Percentiles rank a stretch among this genome's conserved stretches.
Evolutionary conservation across 2,329 filamentous ascomycete genomes (phyloP).

Genomic region (Samsoniella hepiali): DNA sequence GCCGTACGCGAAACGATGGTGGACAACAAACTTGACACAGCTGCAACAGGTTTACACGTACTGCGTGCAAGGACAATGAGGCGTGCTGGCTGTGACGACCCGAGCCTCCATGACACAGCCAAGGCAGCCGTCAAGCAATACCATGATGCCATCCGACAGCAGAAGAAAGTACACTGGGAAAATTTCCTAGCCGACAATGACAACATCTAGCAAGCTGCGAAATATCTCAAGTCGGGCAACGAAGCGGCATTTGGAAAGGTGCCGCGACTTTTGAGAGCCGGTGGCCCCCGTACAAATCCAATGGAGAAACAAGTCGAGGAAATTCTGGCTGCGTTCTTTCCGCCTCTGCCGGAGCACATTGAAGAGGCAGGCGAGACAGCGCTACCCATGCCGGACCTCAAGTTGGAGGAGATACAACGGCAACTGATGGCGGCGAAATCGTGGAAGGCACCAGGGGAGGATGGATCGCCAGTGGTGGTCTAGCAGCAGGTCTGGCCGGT

Average conservation of each 20-base stretch:
- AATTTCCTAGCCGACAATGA: conserved; percentile 28
- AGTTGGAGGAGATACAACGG: conserved; percentile 24
- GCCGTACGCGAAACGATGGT: conserved; percentile 30
- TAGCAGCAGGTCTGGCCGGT: conserved; percentile 22
- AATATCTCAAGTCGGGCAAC: conserved; percentile 26
- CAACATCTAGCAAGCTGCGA: conserved; percentile 31
- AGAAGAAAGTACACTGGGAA: conserved; percentile 26
- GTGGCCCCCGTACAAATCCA: conserved; percentile 22
- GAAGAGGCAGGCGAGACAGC: conserved; percentile 18
- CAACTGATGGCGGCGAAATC: conserved; percentile 23
- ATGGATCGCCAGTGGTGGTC: conserved; percentile 22
- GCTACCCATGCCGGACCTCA: conserved; percentile 21
- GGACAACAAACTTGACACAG: conserved; percentile 28
- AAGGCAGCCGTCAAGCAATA: conserved; percentile 26
- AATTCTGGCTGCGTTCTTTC: conserved; percentile 23
- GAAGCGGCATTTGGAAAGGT: conserved; percentile 26
- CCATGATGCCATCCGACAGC: conserved; percentile 23
- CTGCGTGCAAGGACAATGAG: conserved; percentile 25
- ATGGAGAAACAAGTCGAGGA: conserved; percentile 23
- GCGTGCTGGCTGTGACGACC: conserved; percentile 18
- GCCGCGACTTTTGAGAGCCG: conserved; percentile 24
- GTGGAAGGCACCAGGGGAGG: conserved; percentile 26
- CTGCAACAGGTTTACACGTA: conserved; percentile 28
- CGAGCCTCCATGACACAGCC: conserved; percentile 24
- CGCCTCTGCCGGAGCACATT: conserved; percentile 19